Evolutionary conservation across 345 rosid species (phyloP).

Genomic region (Physaria fendleri): DNA sequence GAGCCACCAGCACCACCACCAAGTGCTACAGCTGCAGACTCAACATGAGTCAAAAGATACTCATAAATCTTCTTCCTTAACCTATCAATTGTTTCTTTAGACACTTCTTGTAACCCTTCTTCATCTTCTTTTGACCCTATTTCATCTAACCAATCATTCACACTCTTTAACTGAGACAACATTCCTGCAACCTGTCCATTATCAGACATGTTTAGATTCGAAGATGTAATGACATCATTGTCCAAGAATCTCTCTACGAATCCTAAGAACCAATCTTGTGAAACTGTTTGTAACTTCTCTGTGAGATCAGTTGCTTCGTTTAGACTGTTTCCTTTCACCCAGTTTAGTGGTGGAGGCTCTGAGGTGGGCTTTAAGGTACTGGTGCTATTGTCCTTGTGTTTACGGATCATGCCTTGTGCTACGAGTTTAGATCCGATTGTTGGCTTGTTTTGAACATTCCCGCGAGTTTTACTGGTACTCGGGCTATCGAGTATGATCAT

Average conservation of each 20-base stretch:
- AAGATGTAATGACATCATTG: constrained; percentile 48
- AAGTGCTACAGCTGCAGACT: constrained; percentile 91
- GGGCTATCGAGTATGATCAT: constrained; percentile 52
- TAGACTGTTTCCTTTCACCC: constrained; percentile 67
- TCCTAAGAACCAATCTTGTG: constrained; percentile 89
- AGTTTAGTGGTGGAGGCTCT: constrained; percentile 48
- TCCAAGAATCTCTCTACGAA: constrained; percentile 90
- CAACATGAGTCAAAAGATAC: constrained; percentile 85
- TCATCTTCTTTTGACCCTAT: constrained; percentile 60
- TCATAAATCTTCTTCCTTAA: constrained; percentile 85
- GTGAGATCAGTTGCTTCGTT: constrained; percentile 71
- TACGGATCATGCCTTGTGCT: constrained; percentile 63
- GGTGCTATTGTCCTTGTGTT: constrained; percentile 39
- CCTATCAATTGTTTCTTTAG: constrained; percentile 58
- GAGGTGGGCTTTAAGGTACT: constrained; percentile 40
- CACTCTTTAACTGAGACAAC: constrained; percentile 88
- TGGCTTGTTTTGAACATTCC: constrained; percentile 40
- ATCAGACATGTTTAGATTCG: constrained; percentile 52
- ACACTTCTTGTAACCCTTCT: constrained; percentile 41
- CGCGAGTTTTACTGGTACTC: constrained; percentile 42
- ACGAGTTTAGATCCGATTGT: constrained; percentile 60
- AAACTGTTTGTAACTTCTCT: constrained; percentile 61
- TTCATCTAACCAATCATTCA: constrained; percentile 88
- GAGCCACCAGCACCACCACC: constrained; percentile 58
- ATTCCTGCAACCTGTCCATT: constrained; percentile 88